These are phyloP conservation scores for Remersonia thermophila DNA, from an alignment of 2,329 filamentous ascomycete genomes.

Conservation along the genomic window DNA sequence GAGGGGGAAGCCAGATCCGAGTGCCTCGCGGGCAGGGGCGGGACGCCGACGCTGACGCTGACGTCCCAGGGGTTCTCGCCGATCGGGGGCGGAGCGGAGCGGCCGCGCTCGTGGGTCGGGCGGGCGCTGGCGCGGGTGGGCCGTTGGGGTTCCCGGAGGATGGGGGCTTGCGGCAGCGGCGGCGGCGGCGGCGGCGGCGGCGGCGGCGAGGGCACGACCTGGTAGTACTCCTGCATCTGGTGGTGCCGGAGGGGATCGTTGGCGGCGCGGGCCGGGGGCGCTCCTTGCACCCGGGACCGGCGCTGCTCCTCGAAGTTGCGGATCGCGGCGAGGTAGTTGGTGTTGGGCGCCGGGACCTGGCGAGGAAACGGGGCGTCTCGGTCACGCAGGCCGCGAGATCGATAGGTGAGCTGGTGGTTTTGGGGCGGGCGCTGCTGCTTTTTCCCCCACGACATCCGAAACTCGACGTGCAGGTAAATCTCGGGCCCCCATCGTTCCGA, in stretches of 20 bases:
- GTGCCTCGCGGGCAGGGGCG: slow-evolving; percentile 12
- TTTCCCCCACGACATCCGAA: slow-evolving; percentile 39
- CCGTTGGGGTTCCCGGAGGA: slow-evolving; percentile 15
- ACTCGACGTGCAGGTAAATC: slow-evolving; percentile 39
- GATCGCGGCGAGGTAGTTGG: slow-evolving; percentile 29
- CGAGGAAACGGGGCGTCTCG: slow-evolving; percentile 31
- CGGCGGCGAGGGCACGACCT: not conserved
- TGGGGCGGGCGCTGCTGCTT: slow-evolving; percentile 24
- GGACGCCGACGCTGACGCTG: slow-evolving; percentile 1
- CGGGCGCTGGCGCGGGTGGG: slow-evolving; percentile 18
- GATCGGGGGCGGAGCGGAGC: slow-evolving; percentile 36
- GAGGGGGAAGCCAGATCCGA: slow-evolving; percentile 13
- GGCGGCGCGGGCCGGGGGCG: slow-evolving; percentile 8
- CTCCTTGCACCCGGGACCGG: slow-evolving; percentile 18
- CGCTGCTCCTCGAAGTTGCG: slow-evolving; percentile 17
- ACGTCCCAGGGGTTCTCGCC: slow-evolving; percentile 37
- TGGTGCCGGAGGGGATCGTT: slow-evolving; percentile 9
- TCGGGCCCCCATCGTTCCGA: slow-evolving; percentile 24
- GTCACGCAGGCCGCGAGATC: slow-evolving; percentile 33
- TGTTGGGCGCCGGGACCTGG: slow-evolving; percentile 32
- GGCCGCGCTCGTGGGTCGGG: slow-evolving; percentile 31
- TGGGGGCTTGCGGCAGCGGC: slow-evolving; percentile 8
- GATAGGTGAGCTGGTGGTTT: slow-evolving; percentile 34
- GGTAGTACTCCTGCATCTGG: slow-evolving; percentile 19
- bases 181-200: slow-evolving; percentile 3